phyloP scores from a whole-genome alignment of 805 yeast genomes.

The Hanseniaspora osmophila region DNA sequence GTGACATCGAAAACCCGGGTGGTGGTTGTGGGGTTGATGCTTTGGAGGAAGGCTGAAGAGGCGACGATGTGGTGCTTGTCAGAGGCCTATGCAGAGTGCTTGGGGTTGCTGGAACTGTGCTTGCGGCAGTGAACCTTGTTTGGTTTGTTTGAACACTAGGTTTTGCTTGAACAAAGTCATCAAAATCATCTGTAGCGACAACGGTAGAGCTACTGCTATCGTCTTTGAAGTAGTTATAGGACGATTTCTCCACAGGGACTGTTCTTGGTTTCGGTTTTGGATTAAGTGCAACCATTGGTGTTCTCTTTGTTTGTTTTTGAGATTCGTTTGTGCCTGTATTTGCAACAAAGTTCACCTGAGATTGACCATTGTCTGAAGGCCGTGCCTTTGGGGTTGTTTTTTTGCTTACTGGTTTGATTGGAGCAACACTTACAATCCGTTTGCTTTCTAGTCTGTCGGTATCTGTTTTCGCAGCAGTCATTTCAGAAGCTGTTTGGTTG shows the following conservation, averaged over 20 bases:
- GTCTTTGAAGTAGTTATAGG: background rate
- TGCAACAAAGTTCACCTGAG: too few species aligned
- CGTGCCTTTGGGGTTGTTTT: conserved; percentile 1
- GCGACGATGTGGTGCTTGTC: too few species aligned
- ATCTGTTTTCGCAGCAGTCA: conserved; percentile 7
- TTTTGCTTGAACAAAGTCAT: conserved; percentile 35
- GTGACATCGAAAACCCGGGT: conserved; percentile 29
- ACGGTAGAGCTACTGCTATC: conserved; percentile 19
- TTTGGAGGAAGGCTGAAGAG: background rate
- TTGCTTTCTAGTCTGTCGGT: conserved; percentile 14
- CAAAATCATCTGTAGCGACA: conserved; percentile 39
- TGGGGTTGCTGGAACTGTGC: background rate
- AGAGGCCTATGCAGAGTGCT: too few species aligned
- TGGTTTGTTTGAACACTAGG: conserved; percentile 54
- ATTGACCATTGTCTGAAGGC: too few species aligned
- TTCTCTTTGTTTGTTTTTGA: background rate
- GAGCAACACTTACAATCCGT: conserved; percentile 13
- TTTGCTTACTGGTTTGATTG: conserved; percentile 14
- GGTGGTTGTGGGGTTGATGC: conserved; percentile 23
- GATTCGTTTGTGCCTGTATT: background rate
- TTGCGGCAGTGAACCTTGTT: conserved; percentile 8
- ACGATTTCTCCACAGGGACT: conserved; percentile 10
- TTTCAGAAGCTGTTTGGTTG: conserved; percentile 15
- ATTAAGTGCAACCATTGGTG: conserved; percentile 2
- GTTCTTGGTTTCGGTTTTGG: conserved; percentile 2